A percentile compares a stretch with the other conserved stretches of the same genome.
Evolutionary conservation across 139 green algal genomes (phyloP).

Genomic region (Picochlorum costavermella): DNA sequence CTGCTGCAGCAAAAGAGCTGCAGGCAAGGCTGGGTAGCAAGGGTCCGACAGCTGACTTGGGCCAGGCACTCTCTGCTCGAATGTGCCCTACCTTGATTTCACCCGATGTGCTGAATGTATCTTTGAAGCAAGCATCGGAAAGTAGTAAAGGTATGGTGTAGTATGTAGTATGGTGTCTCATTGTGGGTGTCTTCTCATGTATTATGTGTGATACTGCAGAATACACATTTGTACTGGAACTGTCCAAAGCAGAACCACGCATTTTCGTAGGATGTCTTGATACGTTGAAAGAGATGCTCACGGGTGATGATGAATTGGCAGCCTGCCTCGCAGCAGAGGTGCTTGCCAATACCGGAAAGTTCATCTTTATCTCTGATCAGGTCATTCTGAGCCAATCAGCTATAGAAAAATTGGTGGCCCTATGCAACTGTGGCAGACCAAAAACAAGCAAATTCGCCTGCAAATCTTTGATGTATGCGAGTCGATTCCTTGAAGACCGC

Average conservation of each 20-base stretch:
- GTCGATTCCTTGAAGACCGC: not conserved
- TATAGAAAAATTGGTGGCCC: conserved; percentile 1
- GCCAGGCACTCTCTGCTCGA: conserved; percentile 28
- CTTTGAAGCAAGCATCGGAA: no score
- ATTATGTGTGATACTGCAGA: not conserved
- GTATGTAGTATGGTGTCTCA: no score
- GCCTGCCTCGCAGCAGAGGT: conserved; percentile 22
- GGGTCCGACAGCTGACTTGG: conserved; percentile 37
- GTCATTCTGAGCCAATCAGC: not conserved
- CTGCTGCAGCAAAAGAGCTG: conserved; percentile 42
- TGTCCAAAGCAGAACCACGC: conserved; percentile 12
- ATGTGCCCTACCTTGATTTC: conserved; percentile 47
- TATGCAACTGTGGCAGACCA: conserved; percentile 10
- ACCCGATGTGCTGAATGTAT: conserved; percentile 25
- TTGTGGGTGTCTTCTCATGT: no score
- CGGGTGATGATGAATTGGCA: conserved; percentile 20
- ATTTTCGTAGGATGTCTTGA: conserved; percentile 18
- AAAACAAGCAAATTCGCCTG: conserved; percentile 19
- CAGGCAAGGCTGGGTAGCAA: conserved; percentile 53
- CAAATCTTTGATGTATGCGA: conserved; percentile 19
- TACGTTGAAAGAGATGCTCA: conserved; percentile 14
- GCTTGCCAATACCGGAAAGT: conserved; percentile 14
- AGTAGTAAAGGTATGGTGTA: no score
- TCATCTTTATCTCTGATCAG: conserved; percentile 12
- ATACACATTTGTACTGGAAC: conserved; percentile 21